phyloP scores from a whole-genome alignment of 441 rosid genomes.

The Pelargonium australe region DNA sequence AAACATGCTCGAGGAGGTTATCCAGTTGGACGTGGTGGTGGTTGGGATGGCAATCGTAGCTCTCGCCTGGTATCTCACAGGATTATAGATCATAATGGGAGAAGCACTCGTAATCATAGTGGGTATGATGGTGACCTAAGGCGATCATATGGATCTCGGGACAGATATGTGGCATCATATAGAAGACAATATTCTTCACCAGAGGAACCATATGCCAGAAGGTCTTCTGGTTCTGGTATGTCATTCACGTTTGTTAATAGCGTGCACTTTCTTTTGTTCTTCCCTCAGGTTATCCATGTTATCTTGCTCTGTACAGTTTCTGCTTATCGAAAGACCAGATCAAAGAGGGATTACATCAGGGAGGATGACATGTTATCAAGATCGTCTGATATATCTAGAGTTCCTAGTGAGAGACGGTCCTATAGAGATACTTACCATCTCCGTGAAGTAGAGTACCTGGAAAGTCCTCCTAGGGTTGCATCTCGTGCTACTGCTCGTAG shows the following conservation, averaged over 20 bases:
- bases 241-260: background rate
- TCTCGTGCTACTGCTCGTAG: background rate
- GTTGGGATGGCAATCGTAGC: background rate
- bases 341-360: background rate
- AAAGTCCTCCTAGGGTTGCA: background rate
- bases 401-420: constrained; percentile 3
- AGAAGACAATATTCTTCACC: background rate
- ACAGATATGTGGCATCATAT: background rate
- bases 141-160: background rate
- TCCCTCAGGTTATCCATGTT: background rate
- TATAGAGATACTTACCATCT: background rate
- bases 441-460: background rate
- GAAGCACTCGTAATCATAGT: background rate
- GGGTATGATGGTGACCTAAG: background rate
- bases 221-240: background rate
- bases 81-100: background rate
- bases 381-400: background rate
- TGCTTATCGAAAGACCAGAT: background rate
- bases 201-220: background rate
- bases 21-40: background rate
- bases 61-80: background rate
- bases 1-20: background rate
- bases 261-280: constrained; percentile 1
- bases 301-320: background rate
- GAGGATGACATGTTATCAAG: background rate